A percentile compares a stretch with the other conserved stretches of the same genome.
Evolutionary conservation across 1,284 basidiomycete genomes (phyloP).

Genomic region (Irpex rosettiformis): DNA sequence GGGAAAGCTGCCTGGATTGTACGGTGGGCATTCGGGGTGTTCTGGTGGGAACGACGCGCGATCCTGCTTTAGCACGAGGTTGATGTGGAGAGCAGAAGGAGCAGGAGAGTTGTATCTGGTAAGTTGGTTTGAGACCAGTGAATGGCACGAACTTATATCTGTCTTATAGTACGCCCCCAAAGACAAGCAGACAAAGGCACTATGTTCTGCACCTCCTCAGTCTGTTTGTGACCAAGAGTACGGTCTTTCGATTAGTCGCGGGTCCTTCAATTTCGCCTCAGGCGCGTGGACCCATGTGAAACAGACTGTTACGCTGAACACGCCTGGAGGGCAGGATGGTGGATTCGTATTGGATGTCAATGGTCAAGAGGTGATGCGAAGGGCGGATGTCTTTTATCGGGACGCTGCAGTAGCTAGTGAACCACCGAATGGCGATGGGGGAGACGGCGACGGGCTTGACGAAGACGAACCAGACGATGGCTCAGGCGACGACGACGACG

Average conservation of each 20-base stretch:
- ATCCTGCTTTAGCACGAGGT: conserved; percentile 67
- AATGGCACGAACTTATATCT: too few relatives aligned
- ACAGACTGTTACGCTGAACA: conserved; percentile 68
- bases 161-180: conserved; percentile 71
- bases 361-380: conserved; percentile 47
- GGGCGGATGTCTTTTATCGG: conserved; percentile 60
- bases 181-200: conserved; percentile 45
- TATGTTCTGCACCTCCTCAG: conserved; percentile 52
- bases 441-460: neutral
- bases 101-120: conserved; percentile 73
- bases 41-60: conserved; percentile 63
- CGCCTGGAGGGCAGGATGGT: conserved; percentile 49
- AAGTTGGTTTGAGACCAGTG: conserved; percentile 28
- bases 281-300: conserved; percentile 67
- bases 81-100: conserved; percentile 71
- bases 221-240: conserved; percentile 64
- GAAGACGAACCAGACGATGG: conserved; percentile 4
- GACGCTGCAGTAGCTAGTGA: conserved; percentile 26
- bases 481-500: conserved; percentile 6
- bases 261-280: conserved; percentile 60
- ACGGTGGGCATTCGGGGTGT: conserved; percentile 63
- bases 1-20: conserved; percentile 72
- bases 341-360: conserved; percentile 45
- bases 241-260: conserved; percentile 72
- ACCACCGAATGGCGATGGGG: conserved; percentile 11